Evolutionary conservation across 169 alveolate species (phyloP), one percentile per base, ranked within the genome.

Genomic region (Plasmodium malariae): DNA sequence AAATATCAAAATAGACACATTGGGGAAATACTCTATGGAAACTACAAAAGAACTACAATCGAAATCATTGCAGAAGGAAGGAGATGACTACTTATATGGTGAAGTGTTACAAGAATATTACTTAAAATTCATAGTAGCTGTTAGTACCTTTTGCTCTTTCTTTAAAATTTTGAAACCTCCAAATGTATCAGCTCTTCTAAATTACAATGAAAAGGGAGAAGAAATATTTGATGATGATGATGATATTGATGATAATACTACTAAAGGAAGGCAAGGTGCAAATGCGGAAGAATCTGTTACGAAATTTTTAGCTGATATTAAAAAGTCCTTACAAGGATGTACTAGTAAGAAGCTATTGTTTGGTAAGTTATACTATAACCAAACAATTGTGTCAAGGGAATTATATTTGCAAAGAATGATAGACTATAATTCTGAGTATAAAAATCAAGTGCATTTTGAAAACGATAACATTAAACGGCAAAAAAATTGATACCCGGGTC

Each of bases 241-340:
- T 14, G 80, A 34, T 19, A n/a, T 9, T 26, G 48, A 37, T 19
- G 54, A 49, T 0, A 4, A 78, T 19, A 55, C 5, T 19, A 2
- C 9, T 3, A 26, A 3, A 12, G 45, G 37, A 45, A 26, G 11
- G 11, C 65, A 49, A 0, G 65, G 32, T 9, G 36, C 32, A 14
- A 21, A 17, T 6, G 55, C 72, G 17, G 71, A 55, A 9, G 68
- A 78, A 63, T 67, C 76, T 1, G 32, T 78, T 26, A 43, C 30
- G 2, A 63, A 78, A 68, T 78, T 63, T 26, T 32, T 78, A 54
- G 6, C 51, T 3, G 89, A 78, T 14, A 78, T 78, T 49, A 63
- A 68, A 32, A 78, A 78, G 37, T 63, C 89, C 28, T 55, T 78
- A 78, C 89, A 78, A 54, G 89, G 89, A 68, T 78, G 89, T 55